Percentiles rank a stretch among this genome's conserved stretches.
Evolutionary conservation across 129 eudicot genomes (phyloP).

Genomic region (Centella asiatica): DNA sequence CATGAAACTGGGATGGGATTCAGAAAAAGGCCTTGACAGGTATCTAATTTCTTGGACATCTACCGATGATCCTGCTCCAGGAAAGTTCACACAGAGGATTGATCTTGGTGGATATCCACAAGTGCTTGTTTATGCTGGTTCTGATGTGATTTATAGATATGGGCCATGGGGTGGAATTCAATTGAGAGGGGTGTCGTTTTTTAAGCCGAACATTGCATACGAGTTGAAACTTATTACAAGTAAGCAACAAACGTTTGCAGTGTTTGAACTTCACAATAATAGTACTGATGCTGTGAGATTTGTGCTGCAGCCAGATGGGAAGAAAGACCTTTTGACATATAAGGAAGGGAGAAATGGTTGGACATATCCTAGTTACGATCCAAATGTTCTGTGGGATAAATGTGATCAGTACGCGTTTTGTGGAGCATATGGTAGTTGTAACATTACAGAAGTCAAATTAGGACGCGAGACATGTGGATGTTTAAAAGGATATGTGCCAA

Average conservation of each 20-base stretch:
- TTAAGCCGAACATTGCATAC: not conserved
- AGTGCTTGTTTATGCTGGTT: not conserved
- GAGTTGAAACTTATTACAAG: not conserved
- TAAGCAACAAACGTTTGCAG: not conserved
- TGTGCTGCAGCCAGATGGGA: not conserved
- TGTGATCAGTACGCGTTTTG: conserved; percentile 2
- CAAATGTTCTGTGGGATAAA: not conserved
- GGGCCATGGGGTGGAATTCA: not conserved
- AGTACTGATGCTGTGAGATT: not conserved
- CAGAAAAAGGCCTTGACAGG: not conserved
- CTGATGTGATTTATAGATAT: not conserved
- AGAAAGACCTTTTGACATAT: not conserved
- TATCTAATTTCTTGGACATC: not conserved
- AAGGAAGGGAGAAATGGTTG: not conserved
- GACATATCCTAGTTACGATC: not conserved
- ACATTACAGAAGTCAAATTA: not conserved
- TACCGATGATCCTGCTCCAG: not conserved
- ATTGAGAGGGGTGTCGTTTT: not conserved
- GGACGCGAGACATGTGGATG: not conserved
- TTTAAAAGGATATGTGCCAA: not conserved
- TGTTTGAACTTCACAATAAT: not conserved
- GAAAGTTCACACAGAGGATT: not conserved
- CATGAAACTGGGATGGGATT: not conserved
- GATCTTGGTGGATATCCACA: not conserved
- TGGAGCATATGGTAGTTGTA: not conserved